A percentile compares a stretch with the other conserved stretches of the same genome.
Evolutionary conservation across 768 basidiomycete genomes (phyloP).

Genomic region (Nidula microcarpa): DNA sequence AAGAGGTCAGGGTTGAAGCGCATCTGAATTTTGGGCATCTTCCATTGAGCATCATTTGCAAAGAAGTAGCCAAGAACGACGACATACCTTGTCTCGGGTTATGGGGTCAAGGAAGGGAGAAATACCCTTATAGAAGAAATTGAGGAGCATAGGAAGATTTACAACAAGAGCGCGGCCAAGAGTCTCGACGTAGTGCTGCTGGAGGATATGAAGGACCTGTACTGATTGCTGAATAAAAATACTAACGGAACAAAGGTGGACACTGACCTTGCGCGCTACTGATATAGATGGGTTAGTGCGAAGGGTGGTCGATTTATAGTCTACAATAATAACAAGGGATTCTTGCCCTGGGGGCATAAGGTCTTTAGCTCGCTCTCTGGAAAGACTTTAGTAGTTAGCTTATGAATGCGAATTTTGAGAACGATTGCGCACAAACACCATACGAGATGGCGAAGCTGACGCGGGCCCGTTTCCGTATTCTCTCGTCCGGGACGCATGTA

Average conservation of each 20-base stretch:
- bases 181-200: slow-evolving; percentile 87
- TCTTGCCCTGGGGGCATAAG: slow-evolving; percentile 85
- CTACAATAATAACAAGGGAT: slow-evolving; percentile 78
- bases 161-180: slow-evolving; percentile 82
- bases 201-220: slow-evolving; percentile 72
- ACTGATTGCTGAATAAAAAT: neutral
- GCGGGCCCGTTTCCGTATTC: slow-evolving; percentile 73
- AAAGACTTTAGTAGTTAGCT: neutral
- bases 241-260: neutral
- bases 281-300: slow-evolving; percentile 83
- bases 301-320: slow-evolving; percentile 80
- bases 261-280: slow-evolving; percentile 64
- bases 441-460: slow-evolving; percentile 82
- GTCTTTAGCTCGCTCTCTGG: slow-evolving; percentile 85
- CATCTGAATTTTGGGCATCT: slow-evolving; percentile 46
- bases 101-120: slow-evolving; percentile 85
- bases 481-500: slow-evolving; percentile 89
- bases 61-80: too few species aligned
- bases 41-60: too few species aligned
- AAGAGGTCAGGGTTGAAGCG: slow-evolving; percentile 82
- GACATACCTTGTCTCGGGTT: slow-evolving; percentile 76
- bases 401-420: neutral
- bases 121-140: slow-evolving; percentile 81
- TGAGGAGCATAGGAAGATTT: slow-evolving; percentile 73
- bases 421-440: slow-evolving; percentile 71